Evolutionary conservation across 2,329 filamentous ascomycete species (phyloP), one percentile per base, ranked within the genome.

Genomic region (Talaromyces verruculosus): DNA sequence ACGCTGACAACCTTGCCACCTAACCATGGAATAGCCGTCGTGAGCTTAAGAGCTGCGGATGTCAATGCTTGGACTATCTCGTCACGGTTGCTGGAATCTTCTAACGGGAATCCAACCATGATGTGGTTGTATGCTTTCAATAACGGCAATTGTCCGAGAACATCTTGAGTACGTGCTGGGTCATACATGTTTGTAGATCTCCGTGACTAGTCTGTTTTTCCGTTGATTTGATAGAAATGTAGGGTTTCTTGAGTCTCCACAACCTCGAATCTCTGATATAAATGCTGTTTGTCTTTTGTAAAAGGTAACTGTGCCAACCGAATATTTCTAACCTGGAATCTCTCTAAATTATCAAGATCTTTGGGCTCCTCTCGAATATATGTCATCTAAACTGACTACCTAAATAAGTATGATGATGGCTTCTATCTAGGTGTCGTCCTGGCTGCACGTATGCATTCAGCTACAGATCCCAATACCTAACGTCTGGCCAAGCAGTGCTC

Each of bases 21-120:
- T n/a, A 74, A 41, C 72, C 72, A 74, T 25, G 73, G 72, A 13
- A 70, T 35, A 66, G 62, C 61, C 3, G 63, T 30, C 7, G 53
- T 68, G 30, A 72, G 51, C 25, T 66, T 67, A 11, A 10, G 30
- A 33, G 65, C 61, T n/a, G 69, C 70, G 11, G 33, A 10, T 63
- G 68, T 37, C 5, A 71, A 53, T 17, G 63, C 41, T 41, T 57
- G 7, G 6, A 67, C 22, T 33, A 66, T 64, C 7, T 58, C 45
- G 1, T 61, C 64, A 10, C 30, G 57, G 2, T 39, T 22, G 25
- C 22, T 53, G 15, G 49, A 17, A n/a, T 62, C n/a, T 10, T 39
- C 35, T 22, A 65, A 30, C 13, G 45, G 13, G 19, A 65, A 69
- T 28, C 63, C 67, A 13, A 67, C 51, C 30, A 59, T 66, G 15